Evolutionary conservation across 768 basidiomycete genomes (phyloP).

Genomic region (Pisolithus microcarpus): DNA sequence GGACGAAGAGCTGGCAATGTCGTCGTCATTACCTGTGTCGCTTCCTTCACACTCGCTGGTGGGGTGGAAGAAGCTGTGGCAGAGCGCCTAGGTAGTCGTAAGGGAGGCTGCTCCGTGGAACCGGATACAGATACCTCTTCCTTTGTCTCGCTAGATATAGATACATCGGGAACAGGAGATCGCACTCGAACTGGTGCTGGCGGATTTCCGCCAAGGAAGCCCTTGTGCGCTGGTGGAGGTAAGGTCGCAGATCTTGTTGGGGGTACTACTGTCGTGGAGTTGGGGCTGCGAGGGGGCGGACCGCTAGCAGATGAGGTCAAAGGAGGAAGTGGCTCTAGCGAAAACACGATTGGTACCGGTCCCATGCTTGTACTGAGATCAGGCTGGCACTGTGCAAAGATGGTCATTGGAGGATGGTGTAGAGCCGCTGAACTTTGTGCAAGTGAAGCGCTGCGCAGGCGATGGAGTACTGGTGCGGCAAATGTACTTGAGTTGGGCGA

Average conservation of each 20-base stretch:
- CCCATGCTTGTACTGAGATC: conserved; percentile 45
- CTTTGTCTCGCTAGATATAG: not conserved
- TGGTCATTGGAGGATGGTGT: conserved; percentile 32
- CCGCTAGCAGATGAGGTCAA: conserved; percentile 7
- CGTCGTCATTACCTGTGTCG: not conserved
- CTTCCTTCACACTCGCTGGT: not conserved
- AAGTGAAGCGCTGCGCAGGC: conserved; percentile 14
- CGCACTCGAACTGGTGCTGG: not conserved
- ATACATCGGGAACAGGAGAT: not conserved
- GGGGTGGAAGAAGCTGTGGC: not conserved
- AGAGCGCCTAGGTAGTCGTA: conserved; percentile 17
- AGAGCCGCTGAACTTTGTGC: conserved; percentile 15
- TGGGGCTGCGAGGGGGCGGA: not conserved
- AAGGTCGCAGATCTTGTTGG: conserved; percentile 26
- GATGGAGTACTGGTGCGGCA: conserved; percentile 22
- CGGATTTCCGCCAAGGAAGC: not conserved
- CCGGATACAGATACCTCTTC: not conserved
- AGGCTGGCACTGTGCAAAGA: conserved; percentile 50
- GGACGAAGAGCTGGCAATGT: conserved; percentile 41
- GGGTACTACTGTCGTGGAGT: not conserved
- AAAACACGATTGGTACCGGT: conserved; percentile 58
- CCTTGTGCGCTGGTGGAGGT: conserved; percentile 24
- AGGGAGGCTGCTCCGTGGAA: not conserved
- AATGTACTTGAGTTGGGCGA: conserved; percentile 25
- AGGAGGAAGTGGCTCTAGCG: conserved; percentile 41